Evolutionary conservation across 441 rosid species (phyloP), one percentile per base, ranked within the genome.

Genomic region (Raphanus hybrid): DNA sequence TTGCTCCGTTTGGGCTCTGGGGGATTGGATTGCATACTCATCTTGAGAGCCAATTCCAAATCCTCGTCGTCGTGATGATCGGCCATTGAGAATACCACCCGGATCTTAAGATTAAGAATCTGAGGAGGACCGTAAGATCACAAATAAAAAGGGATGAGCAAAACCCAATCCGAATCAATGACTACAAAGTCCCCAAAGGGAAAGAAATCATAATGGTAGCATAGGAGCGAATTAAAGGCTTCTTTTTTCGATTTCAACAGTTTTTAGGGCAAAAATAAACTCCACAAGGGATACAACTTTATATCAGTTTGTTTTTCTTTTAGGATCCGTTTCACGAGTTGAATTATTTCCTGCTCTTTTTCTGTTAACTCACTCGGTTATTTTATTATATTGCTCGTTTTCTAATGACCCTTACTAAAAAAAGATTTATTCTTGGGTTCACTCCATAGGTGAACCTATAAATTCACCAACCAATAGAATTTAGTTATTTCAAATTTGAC

Each of bases 11-110:
- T 93, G 50, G 97, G 89, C 85, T 93, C 98, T 11, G 98, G 97
- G 5, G 89, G 96, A 18, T 89, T 75, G 86, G 79, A 75, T 75
- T 93, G 98, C 97, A 92, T 92, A 82, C 99, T 96, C 96, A 93
- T 87, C 82, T 86, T 79, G 39, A 93, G 79, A 67, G 99, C 98
- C 94, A 86, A 84, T 86, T 82, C 82, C 76, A 92, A 82, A 74
- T 96, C 98, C 76, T 93, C 93, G 39, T 90, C 97, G 43, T 93
- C 98, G 80, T 93, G 96, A 80, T 92, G 98, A 89, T 96, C 97
- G 85, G 93, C 95, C 99, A 96, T 96, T 61, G 78, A 70, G 50
- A 57, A 32, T 15, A 52, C 20, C 39, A 6, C 39, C 59, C 59
- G 59, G 59, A 55, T 55, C 61, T 18, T 16, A 55, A 55, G 59